These are phyloP conservation scores for Vitis rotundifolia DNA, from an alignment of 164 flowering plant species.

Conservation along the genomic window DNA sequence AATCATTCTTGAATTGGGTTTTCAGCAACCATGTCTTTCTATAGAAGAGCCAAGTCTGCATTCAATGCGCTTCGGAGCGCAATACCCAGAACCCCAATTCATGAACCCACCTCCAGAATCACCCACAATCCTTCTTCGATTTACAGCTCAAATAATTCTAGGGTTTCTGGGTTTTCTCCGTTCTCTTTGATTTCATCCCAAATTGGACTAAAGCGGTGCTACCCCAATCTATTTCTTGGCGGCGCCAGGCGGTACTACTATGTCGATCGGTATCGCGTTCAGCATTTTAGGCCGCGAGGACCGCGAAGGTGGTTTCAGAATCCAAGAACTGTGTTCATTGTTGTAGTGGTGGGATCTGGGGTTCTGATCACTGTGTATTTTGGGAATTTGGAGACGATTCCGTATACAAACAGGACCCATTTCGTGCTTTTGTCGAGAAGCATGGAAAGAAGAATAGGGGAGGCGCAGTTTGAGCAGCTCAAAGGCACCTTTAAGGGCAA, in stretches of 20 bases:
- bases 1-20: too few species aligned
- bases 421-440: conserved; percentile 65
- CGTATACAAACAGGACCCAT: conserved; percentile 81
- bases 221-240: conserved; percentile 8
- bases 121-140: neutral
- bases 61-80: conserved; percentile 31
- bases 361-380: conserved; percentile 53
- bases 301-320: conserved; percentile 66
- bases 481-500: conserved; percentile 62
- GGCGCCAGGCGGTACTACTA: conserved; percentile 50
- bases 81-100: conserved; percentile 10
- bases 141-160: conserved; percentile 15
- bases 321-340: conserved; percentile 51
- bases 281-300: conserved; percentile 71
- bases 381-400: conserved; percentile 81
- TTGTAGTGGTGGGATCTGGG: conserved; percentile 62
- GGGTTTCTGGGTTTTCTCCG: conserved; percentile 25
- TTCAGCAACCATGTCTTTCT: conserved; percentile 30
- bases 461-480: conserved; percentile 54
- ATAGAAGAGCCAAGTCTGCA: conserved; percentile 33
- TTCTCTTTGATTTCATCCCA: conserved; percentile 18
- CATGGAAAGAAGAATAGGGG: conserved; percentile 71
- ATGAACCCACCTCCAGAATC: conserved; percentile 16
- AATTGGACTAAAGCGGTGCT: neutral
- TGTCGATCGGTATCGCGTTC: conserved; percentile 59